Evolutionary conservation across 768 basidiomycete species (phyloP).

Genomic region (Galerina sulciceps): DNA sequence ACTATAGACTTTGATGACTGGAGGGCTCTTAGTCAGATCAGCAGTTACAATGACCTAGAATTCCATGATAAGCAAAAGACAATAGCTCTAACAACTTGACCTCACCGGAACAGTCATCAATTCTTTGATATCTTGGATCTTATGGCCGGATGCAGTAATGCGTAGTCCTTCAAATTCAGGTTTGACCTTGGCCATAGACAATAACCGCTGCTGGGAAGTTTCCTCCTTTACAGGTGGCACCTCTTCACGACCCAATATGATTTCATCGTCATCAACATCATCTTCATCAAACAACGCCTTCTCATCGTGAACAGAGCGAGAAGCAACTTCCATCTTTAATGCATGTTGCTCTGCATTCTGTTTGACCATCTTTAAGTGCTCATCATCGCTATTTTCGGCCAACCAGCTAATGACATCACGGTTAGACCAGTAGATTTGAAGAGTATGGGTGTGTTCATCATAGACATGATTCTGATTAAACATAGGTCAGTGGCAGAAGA

Average conservation of each 20-base stretch:
- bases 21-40: conserved; percentile 93
- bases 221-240: conserved; percentile 43
- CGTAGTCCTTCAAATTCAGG: conserved; percentile 87
- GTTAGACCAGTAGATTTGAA: conserved; percentile 96
- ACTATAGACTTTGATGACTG: conserved; percentile 96
- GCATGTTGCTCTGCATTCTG: conserved; percentile 91
- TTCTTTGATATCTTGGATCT: conserved; percentile 93
- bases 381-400: conserved; percentile 94
- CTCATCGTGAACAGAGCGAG: conserved; percentile 86
- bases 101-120: conserved; percentile 91
- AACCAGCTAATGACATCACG: conserved; percentile 95
- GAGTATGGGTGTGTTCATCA: conserved; percentile 90
- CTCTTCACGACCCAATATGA: conserved; percentile 69
- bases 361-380: conserved; percentile 93
- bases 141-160: conserved; percentile 77
- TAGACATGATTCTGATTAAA: conserved; percentile 83
- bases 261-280: conserved; percentile 82
- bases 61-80: conserved; percentile 11
- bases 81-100: conserved; percentile 17
- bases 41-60: conserved; percentile 90
- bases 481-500: conserved; percentile 20
- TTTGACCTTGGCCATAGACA: conserved; percentile 76
- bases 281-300: conserved; percentile 89
- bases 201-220: conserved; percentile 75
- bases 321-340: conserved; percentile 88